Base-by-base conservation (phyloP, 2,329 filamentous ascomycete species). In the Aspergillus ochraceus region DNA sequence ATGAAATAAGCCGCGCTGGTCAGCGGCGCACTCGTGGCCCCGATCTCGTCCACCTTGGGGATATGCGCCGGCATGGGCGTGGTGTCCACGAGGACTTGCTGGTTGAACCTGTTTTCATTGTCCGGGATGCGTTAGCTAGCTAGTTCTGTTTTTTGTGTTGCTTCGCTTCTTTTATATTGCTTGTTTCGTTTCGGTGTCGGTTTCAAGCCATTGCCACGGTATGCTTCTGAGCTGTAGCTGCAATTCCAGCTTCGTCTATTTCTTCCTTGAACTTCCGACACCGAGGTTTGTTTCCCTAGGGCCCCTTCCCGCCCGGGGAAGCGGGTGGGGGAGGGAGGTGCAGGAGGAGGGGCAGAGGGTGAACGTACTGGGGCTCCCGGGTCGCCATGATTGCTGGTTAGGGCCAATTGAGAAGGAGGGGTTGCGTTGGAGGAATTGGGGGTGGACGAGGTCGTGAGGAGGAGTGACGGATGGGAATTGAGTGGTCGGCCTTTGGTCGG, bases 1-100 rank as follows among this genome's bases (percentile, higher is more conserved):
- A 99, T 99, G 79, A 98, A 99, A 85, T 91, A 99, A 55, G 92
- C 88, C 32, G 95, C 95, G 66, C 91, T 96, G 61, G 96, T 83
- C 49, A 99, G 86, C 57, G 95, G 95, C 45, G 93, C 95, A 59
- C 94, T 98, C 73, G 89, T 96, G 74, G 92, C 87, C 73, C 95
- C 95, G 68, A 99, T 87, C 81, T 99, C 95, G 79, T 91, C 86
- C 77, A 99, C 95, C 75, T 91, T 88, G 72, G 95, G 95, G 78
- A 99, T 92, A 73, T 89, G 85, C 75, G 91, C 88, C 67, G 95
- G 95, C 74, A 99, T 90, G 73, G 95, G 94, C 69, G 95, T 97
- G 74, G 91, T 95, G 85, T 99, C 95, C 83, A 95, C 86, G 80
- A 98, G 90, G 82, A 90, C 85, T 77, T 92, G 84, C 83, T 97